Percentiles rank a stretch among this genome's conserved stretches.
Conservation (phyloP, 139 green algal species). For the Desmodesmus armatus region DNA sequence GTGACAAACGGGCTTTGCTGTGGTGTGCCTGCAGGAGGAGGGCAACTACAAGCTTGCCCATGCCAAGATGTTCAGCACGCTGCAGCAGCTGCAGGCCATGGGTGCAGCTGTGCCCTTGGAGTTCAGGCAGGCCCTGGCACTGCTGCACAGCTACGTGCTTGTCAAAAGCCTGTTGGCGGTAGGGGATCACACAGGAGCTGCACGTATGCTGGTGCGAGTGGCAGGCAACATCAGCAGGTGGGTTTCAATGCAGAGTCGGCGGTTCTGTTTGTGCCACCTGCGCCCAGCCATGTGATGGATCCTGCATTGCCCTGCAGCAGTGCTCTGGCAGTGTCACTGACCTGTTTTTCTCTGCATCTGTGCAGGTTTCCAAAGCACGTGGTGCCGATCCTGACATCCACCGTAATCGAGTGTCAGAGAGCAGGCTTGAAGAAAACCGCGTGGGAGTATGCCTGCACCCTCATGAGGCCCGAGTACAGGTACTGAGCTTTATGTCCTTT, state of each 20-base stretch:
- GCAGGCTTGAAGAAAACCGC: constrained; percentile 79
- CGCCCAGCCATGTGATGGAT: no score
- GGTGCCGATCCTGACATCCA: constrained; percentile 90
- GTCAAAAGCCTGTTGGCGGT: constrained; percentile 80
- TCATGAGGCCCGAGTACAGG: constrained; percentile 85
- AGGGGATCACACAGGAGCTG: constrained; percentile 73
- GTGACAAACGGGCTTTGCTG: no score
- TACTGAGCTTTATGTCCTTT: neutral
- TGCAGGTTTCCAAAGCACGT: constrained; percentile 79
- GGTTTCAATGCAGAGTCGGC: neutral
- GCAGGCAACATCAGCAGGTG: constrained; percentile 60
- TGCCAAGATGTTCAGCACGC: constrained; percentile 74
- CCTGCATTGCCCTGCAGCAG: no score
- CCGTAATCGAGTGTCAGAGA: constrained; percentile 88
- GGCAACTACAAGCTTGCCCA: constrained; percentile 89
- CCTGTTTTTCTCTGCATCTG: neutral
- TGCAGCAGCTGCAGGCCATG: constrained; percentile 65
- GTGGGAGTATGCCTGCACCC: constrained; percentile 80
- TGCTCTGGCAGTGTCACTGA: neutral
- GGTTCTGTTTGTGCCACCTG: no score
- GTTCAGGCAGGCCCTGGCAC: constrained; percentile 66
- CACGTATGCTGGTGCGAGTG: constrained; percentile 84
- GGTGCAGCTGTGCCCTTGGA: constrained; percentile 52
- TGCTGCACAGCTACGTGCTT: constrained; percentile 83
- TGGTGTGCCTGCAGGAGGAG: constrained; percentile 62